Percentiles rank a stretch among this genome's conserved stretches.
phyloP scores from a whole-genome alignment of 73 alveolate species.

The Tetrahymena thermophila region DNA sequence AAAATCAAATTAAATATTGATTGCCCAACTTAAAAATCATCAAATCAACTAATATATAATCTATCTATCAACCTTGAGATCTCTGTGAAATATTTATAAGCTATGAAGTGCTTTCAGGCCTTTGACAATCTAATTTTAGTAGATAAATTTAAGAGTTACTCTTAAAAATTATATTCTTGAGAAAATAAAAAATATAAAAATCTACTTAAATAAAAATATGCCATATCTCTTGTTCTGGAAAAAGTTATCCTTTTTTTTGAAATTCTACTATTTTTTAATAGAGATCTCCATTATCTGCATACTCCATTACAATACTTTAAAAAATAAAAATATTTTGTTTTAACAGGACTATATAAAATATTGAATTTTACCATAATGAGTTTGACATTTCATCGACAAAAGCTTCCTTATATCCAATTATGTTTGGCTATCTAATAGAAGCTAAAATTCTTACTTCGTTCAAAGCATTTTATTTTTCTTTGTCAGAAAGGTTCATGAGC shows the following conservation, averaged over 20 bases:
- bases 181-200: too few species aligned
- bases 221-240: slow-evolving; percentile 88
- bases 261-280: slow-evolving; percentile 65
- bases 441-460: slow-evolving; percentile 78
- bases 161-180: too few species aligned
- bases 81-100: slow-evolving; percentile 43
- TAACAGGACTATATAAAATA: not conserved
- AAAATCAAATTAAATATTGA: not conserved
- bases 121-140: slow-evolving; percentile 8
- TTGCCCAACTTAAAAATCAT: not conserved
- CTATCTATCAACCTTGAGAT: slow-evolving; percentile 34
- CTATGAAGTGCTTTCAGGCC: slow-evolving; percentile 43
- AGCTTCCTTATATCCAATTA: slow-evolving; percentile 62
- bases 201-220: slow-evolving; percentile 69
- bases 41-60: not conserved
- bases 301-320: slow-evolving; percentile 87
- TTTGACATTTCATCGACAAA: slow-evolving; percentile 1
- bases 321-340: not conserved
- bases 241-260: slow-evolving; percentile 59
- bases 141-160: not conserved
- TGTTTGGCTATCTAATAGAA: slow-evolving; percentile 51
- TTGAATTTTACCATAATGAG: not conserved
- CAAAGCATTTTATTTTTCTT: slow-evolving; percentile 71
- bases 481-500: slow-evolving; percentile 56
- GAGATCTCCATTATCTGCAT: slow-evolving; percentile 89